Evolutionary conservation across 768 basidiomycete genomes (phyloP).

Genomic region (Psilocybe tampanensis): DNA sequence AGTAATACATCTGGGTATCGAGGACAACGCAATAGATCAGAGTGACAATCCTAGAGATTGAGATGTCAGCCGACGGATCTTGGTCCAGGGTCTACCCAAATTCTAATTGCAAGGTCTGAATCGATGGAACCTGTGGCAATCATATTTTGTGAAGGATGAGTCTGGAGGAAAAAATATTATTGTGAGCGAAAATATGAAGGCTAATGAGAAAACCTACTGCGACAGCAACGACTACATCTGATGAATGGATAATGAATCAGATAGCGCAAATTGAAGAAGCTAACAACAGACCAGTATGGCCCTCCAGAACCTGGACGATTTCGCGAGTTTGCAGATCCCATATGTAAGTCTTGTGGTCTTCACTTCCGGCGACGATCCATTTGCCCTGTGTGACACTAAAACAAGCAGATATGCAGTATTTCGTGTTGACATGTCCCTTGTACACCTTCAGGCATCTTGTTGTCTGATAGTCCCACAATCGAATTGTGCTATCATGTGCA

Average conservation of each 20-base stretch:
- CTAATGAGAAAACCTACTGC: conserved; percentile 48
- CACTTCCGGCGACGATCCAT: conserved; percentile 91
- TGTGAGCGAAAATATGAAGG: background rate
- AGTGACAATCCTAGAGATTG: background rate
- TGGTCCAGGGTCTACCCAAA: conserved; percentile 72
- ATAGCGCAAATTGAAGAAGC: background rate
- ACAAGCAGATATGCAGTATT: conserved; percentile 83
- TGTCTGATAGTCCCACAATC: conserved; percentile 94
- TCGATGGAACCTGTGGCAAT: conserved; percentile 90
- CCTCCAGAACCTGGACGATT: conserved; percentile 78
- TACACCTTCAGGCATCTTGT: conserved; percentile 92
- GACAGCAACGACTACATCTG: conserved; percentile 80
- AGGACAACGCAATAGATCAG: conserved; percentile 12
- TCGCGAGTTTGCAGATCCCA: conserved; percentile 93
- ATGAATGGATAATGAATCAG: conserved; percentile 6
- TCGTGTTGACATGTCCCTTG: conserved; percentile 77
- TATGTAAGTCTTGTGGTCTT: conserved; percentile 86
- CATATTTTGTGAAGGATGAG: conserved; percentile 84
- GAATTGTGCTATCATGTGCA: conserved; percentile 90
- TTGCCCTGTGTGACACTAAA: conserved; percentile 85
- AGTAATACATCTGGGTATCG: conserved; percentile 22
- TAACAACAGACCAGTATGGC: conserved; percentile 62
- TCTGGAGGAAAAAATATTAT: conserved; percentile 43
- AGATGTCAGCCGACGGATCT: conserved; percentile 14
- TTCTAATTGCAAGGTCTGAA: conserved; percentile 76